Conservation (phyloP, 495 filamentous ascomycete species). For the Astrothelium macrocarpum region DNA sequence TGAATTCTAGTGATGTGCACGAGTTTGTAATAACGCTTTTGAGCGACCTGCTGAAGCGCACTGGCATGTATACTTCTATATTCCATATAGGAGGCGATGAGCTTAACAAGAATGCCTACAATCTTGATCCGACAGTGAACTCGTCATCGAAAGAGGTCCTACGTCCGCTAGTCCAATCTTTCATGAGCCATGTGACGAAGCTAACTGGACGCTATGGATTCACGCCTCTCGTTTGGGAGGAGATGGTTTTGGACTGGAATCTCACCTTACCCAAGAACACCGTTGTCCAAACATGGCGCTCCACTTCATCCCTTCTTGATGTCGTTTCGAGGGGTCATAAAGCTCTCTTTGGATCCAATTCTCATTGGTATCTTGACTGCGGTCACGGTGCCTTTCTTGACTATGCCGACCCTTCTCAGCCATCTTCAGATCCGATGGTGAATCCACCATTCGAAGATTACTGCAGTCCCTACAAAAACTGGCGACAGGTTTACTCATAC, state of each 20-base stretch:
- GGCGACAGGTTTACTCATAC: conserved; percentile 66
- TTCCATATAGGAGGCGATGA: conserved; percentile 83
- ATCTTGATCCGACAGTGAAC: conserved; percentile 55
- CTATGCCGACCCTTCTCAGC: conserved; percentile 27
- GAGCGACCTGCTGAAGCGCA: conserved; percentile 57
- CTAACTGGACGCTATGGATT: conserved; percentile 48
- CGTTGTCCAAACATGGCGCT: conserved; percentile 67
- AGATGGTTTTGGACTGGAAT: conserved; percentile 69
- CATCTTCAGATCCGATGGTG: conserved; percentile 1
- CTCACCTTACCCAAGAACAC: conserved; percentile 52
- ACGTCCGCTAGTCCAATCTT: conserved; percentile 59
- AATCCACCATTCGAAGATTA: conserved; percentile 67
- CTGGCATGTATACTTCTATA: conserved; percentile 54
- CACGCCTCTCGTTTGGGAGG: conserved; percentile 71
- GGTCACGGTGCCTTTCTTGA: conserved; percentile 68
- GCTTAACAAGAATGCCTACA: conserved; percentile 63
- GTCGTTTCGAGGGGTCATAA: conserved; percentile 52
- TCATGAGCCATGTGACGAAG: conserved; percentile 54
- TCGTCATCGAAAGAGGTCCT: conserved; percentile 53
- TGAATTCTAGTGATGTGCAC: conserved; percentile 57
- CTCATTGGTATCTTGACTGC: conserved; percentile 69
- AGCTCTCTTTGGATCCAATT: conserved; percentile 62
- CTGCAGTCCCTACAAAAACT: conserved; percentile 63
- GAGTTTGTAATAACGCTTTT: conserved; percentile 61
- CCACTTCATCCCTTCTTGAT: conserved; percentile 43